These are phyloP conservation scores for Metarhizium sp. DNA, from an alignment of 2,329 filamentous ascomycete species.

Conservation along the genomic window DNA sequence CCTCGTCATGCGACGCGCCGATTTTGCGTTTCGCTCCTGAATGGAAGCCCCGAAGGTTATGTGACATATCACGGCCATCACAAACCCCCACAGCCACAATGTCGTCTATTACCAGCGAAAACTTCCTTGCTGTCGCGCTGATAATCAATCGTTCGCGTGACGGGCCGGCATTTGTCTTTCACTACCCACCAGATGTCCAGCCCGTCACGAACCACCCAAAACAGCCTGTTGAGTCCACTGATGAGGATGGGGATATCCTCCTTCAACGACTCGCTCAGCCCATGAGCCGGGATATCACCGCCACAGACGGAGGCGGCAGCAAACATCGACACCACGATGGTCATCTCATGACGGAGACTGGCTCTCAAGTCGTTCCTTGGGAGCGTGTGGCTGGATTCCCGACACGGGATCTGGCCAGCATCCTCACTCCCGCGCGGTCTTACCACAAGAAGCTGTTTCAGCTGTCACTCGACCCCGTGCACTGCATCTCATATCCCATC, in stretches of 20 bases:
- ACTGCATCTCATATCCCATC: conserved; percentile 75
- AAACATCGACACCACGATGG: conserved; percentile 43
- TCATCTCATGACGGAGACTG: conserved; percentile 44
- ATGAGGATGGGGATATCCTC: conserved; percentile 38
- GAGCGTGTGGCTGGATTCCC: conserved; percentile 66
- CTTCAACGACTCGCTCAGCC: conserved; percentile 36
- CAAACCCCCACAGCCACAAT: conserved; percentile 21
- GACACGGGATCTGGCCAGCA: conserved; percentile 68
- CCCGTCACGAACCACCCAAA: conserved; percentile 24
- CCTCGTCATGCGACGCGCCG: background rate
- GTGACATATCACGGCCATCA: background rate
- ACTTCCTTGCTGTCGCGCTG: conserved; percentile 61
- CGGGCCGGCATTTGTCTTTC: conserved; percentile 75
- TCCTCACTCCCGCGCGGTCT: conserved; percentile 64
- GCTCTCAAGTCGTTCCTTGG: conserved; percentile 54
- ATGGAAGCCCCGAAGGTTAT: background rate
- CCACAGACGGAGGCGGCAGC: conserved; percentile 26
- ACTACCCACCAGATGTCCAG: conserved; percentile 62
- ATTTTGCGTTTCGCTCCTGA: background rate
- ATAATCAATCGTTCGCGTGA: conserved; percentile 67
- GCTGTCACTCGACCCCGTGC: conserved; percentile 68
- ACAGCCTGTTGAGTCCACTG: conserved; percentile 15
- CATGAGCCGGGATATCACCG: conserved; percentile 20
- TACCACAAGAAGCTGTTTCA: conserved; percentile 80
- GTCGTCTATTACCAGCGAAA: conserved; percentile 42